Conservation (phyloP, 2,329 filamentous ascomycete species). For the Fonsecaea nubica region DNA sequence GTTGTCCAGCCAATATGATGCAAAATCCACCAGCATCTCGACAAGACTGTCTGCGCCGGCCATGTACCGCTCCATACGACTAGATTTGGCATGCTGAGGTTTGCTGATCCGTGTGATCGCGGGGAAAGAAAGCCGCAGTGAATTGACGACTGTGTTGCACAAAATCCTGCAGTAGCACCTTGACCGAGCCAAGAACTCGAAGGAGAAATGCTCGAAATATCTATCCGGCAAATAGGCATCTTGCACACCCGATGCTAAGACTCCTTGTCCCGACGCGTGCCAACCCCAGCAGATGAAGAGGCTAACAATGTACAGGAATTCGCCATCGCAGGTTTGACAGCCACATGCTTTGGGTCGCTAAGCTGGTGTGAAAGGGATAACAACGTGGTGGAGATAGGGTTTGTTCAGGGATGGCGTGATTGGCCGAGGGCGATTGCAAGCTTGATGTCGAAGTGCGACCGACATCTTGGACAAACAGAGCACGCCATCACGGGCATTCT, state of each 20-base stretch:
- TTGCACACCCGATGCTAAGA: background rate
- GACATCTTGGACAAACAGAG: conserved; percentile 11
- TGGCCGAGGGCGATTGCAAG: conserved; percentile 14
- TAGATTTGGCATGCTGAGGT: conserved; percentile 6
- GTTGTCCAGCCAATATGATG: background rate
- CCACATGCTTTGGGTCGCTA: conserved; percentile 1
- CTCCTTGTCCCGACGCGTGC: background rate
- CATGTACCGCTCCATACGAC: background rate
- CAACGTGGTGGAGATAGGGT: conserved; percentile 16
- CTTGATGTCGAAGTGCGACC: background rate
- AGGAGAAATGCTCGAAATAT: background rate
- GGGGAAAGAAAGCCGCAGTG: background rate
- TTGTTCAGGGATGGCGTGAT: background rate
- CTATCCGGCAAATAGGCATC: background rate
- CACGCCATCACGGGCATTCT: conserved; percentile 21
- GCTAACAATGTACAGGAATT: background rate
- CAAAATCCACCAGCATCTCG: background rate
- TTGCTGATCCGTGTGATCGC: background rate
- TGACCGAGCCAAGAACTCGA: background rate
- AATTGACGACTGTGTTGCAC: background rate
- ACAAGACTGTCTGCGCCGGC: background rate
- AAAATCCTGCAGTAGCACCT: background rate
- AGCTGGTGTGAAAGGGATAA: background rate
- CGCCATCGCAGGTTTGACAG: conserved; percentile 2
- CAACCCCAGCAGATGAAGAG: background rate